Evolutionary conservation across 2,329 filamentous ascomycete species (phyloP), one percentile per base, ranked within the genome.

Genomic region (Penicillium crustosum): DNA sequence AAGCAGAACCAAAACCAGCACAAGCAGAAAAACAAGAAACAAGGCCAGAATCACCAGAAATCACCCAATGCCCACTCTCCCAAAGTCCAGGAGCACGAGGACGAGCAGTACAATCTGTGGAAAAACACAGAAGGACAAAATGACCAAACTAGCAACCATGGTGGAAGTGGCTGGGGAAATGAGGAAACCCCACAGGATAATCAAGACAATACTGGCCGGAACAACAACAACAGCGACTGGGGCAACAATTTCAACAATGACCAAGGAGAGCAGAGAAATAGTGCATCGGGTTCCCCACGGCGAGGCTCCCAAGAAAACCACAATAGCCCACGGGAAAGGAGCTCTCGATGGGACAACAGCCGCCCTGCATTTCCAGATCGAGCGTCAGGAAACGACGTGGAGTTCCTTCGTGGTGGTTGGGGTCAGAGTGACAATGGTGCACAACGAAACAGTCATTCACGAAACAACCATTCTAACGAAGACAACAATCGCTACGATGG

Each of bases 1-100:
- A 49, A 51, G 4, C 27, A 51, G 12, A 59, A 35, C 10, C 41
- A 39, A 17, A 25, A 38, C n/a, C 43, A 51, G 23, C 57, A 43
- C 3, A 50, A 50, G 9, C 19, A 50, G 9, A 53, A 59, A 17
- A 35, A 39, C 8, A 57, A 45, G 9, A 38, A 54, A 4, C 13
- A 49, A 23, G 25, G 21, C 4, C 41, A 55, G 21, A 31, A 43
- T n/a, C 17, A 41, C 12, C 43, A 29, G 31, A 19, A 31, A 45
- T 39, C 41, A 15, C 33, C 13, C 6, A 42, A 3, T 48, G 6
- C 6, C 13, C 44, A 33, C 9, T 48, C 27, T 3, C 36, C 43
- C 25, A 31, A 45, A 13, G 3, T 13, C 3, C 19, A 48, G 12
- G 29, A 7, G 9, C 15, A 3, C 5, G 9, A 48, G 21, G 17